Base-by-base conservation (phyloP, 345 rosid genomes). In the Hypericum androsaemum region DNA sequence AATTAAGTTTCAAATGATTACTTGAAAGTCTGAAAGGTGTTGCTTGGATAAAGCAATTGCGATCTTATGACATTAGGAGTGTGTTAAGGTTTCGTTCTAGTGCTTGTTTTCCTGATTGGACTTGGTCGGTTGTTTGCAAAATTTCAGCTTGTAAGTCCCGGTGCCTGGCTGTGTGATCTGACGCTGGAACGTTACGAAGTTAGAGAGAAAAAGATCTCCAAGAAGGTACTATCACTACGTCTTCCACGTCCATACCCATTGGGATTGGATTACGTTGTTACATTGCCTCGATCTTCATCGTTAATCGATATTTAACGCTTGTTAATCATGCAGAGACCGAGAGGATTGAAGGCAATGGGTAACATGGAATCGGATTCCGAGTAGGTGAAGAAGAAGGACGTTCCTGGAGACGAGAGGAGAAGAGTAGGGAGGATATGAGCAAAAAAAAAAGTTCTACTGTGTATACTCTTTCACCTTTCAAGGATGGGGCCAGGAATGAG, bases 281-380 rank as follows among this genome's bases (percentile, higher is more conserved):
- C 12, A 2, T 37, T 35, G 1, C 16, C 12, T 5, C 10, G 5
- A 12, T 4, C n/a, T 43, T 50, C 12, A 7, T 0, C 1, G 3
- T 11, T 10, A 47, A 0, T 14, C 10, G 7, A 6, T 40, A 6
- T n/a, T 22, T 22, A 22, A 4, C 32, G 8, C 3, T 2, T 16
- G 12, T 39, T 22, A 10, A 35, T 57, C 43, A 43, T 64, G 75
- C 70, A 78, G 80, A 74, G 77, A 65, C 77, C 83, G 0, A 74
- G 83, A 60, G 83, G 83, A 41, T 67, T 78, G 55, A 78, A 78
- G 63, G 80, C 80, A 3, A 72, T 78, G 83, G 83, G 83, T 5
- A 72, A 59, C 41, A 52, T 74, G 72, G 80, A 78, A 13, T 74
- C 83, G 1, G 80, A 72, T 10, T 74, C 83, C 0, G 83, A 78